Evolutionary conservation across 2,329 filamentous ascomycete genomes (phyloP).

Genomic region (Ophiostoma triangulosporum): DNA sequence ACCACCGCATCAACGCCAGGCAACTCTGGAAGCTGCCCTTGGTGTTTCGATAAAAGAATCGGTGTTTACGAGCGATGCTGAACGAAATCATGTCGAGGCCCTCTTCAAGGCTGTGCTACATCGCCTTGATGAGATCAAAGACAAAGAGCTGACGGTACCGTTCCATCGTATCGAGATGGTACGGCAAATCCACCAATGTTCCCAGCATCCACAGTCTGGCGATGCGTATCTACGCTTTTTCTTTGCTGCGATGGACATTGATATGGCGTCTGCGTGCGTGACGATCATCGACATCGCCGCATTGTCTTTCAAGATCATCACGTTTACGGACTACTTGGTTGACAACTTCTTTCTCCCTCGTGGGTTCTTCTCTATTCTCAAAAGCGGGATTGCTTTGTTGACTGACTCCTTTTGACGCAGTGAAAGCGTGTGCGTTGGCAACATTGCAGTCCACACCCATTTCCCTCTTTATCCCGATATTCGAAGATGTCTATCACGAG

Average conservation of each 20-base stretch:
- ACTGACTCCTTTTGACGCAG: background rate
- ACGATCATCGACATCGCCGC: background rate
- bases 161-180: constrained; percentile 3
- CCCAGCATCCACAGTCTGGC: background rate
- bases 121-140: background rate
- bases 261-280: background rate
- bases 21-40: background rate
- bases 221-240: background rate
- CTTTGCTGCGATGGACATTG: background rate
- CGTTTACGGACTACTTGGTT: background rate
- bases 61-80: background rate
- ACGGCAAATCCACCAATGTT: background rate
- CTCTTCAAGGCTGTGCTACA: background rate
- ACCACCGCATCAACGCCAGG: background rate
- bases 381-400: background rate
- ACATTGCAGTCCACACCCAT: background rate
- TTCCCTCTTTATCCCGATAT: background rate
- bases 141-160: background rate
- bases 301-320: background rate
- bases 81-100: background rate
- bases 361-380: background rate
- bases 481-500: background rate
- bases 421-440: background rate
- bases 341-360: background rate
- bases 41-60: background rate